Percentiles rank a stretch among this genome's conserved stretches.
Conservation (phyloP, 2,329 filamentous ascomycete genomes). For the Clonostachys chloroleuca region DNA sequence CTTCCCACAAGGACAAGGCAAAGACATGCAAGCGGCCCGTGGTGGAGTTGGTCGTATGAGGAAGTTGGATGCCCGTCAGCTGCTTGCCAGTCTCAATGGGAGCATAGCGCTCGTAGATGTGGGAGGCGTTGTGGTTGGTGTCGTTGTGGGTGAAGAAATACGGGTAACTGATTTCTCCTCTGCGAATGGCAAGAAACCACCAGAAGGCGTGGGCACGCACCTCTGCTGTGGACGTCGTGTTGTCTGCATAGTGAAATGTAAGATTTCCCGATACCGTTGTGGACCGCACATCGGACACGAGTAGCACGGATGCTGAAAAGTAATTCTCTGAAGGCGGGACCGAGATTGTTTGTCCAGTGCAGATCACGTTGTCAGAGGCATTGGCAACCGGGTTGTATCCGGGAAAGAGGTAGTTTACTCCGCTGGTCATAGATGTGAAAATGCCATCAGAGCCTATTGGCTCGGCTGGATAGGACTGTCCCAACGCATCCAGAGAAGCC, state of each 20-base stretch:
- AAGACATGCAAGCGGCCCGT: constrained; percentile 35
- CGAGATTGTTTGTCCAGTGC: constrained; percentile 28
- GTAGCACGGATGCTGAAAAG: constrained; percentile 36
- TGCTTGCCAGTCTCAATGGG: constrained; percentile 27
- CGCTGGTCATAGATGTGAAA: constrained; percentile 32
- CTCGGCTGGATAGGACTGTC: constrained; percentile 33
- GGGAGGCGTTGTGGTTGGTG: constrained; percentile 33
- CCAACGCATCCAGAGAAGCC: constrained; percentile 34
- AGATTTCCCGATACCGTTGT: constrained; percentile 31
- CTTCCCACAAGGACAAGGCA: constrained; percentile 27
- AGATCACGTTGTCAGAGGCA: constrained; percentile 35
- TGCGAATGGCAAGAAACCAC: constrained; percentile 36
- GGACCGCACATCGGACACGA: constrained; percentile 31
- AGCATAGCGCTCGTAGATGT: constrained; percentile 38
- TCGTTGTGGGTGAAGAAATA: constrained; percentile 29
- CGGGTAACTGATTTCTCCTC: constrained; percentile 38
- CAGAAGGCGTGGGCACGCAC: constrained; percentile 37
- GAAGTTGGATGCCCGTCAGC: constrained; percentile 31
- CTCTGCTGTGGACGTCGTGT: constrained; percentile 29
- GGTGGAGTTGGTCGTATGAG: constrained; percentile 25
- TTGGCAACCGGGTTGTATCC: constrained; percentile 27
- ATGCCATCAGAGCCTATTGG: constrained; percentile 15
- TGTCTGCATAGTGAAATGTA: constrained; percentile 35
- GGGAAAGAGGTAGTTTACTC: constrained; percentile 33
- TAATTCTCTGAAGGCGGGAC: constrained; percentile 20